Evolutionary conservation across 352 stramenopile species (phyloP).

Genomic region (Phytopythium oedochilum): DNA sequence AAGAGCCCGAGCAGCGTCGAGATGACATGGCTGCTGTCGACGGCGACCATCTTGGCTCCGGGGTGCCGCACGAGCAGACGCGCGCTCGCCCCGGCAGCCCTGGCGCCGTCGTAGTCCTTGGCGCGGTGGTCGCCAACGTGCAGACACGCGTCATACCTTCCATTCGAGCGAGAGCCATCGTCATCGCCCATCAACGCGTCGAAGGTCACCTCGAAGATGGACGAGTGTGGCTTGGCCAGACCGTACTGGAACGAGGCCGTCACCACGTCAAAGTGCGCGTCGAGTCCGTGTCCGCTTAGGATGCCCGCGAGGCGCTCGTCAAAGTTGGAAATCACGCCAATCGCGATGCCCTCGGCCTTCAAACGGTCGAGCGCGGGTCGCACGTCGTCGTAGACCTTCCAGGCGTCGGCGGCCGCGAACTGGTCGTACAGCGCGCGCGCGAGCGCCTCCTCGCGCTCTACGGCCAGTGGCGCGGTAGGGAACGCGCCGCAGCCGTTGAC

Average conservation of each 20-base stretch:
- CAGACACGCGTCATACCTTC: constrained; percentile 19
- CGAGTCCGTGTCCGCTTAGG: constrained; percentile 34
- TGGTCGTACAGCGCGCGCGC: constrained; percentile 45
- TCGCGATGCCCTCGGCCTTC: constrained; percentile 9
- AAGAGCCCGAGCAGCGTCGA: constrained; percentile 21
- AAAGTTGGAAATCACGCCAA: constrained; percentile 79
- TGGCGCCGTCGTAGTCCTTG: constrained; percentile 52
- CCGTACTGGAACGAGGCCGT: constrained; percentile 53
- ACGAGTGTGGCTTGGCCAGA: constrained; percentile 41
- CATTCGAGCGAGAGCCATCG: neutral
- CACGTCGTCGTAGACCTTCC: constrained; percentile 58
- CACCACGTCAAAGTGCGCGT: constrained; percentile 44
- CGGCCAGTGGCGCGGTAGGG: constrained; percentile 4
- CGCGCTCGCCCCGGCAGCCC: constrained; percentile 31
- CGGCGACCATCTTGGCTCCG: too few species aligned
- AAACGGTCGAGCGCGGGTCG: constrained; percentile 34
- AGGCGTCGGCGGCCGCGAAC: constrained; percentile 44
- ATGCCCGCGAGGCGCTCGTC: constrained; percentile 59
- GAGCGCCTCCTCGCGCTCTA: constrained; percentile 27
- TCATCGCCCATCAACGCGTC: constrained; percentile 10
- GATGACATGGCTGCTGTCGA: constrained; percentile 22
- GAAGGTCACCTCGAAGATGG: constrained; percentile 63
- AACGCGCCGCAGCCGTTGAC: constrained; percentile 19
- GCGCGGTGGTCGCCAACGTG: constrained; percentile 59
- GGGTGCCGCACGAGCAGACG: constrained; percentile 28